Conservation (phyloP, 2,329 filamentous ascomycete genomes). For the Leptodontidium sp. region DNA sequence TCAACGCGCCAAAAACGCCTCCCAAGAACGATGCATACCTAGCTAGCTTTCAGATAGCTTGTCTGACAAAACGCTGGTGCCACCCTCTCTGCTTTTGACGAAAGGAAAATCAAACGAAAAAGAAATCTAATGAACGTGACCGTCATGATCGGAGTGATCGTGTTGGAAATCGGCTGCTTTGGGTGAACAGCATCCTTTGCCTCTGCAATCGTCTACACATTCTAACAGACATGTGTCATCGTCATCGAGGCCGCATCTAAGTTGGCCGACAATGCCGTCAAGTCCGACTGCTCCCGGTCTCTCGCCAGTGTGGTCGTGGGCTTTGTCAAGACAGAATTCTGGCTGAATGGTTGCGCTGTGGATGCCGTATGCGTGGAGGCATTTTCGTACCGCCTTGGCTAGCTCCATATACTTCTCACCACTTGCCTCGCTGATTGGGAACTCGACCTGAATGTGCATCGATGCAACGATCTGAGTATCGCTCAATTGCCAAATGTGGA, state of each 20-base stretch:
- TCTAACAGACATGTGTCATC: constrained; percentile 46
- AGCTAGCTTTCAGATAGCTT: not conserved
- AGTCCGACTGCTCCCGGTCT: constrained; percentile 33
- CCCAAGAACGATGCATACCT: not conserved
- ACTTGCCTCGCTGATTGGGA: constrained; percentile 84
- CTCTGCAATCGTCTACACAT: constrained; percentile 48
- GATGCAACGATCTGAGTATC: constrained; percentile 94
- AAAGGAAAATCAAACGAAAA: constrained; percentile 30
- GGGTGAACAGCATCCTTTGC: constrained; percentile 45
- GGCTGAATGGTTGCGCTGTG: constrained; percentile 98
- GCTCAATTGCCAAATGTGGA: constrained; percentile 97
- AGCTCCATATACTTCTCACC: constrained; percentile 89
- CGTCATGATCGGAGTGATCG: constrained; percentile 43
- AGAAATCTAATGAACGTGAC: constrained; percentile 43
- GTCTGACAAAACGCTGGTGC: not conserved
- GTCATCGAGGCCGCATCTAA: constrained; percentile 40
- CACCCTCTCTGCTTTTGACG: constrained; percentile 6
- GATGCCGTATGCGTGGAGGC: constrained; percentile 94
- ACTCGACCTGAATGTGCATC: constrained; percentile 90
- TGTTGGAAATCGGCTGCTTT: constrained; percentile 37
- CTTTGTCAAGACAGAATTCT: constrained; percentile 73
- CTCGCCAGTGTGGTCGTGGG: constrained; percentile 41
- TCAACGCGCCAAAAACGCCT: constrained; percentile 13
- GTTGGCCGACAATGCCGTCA: constrained; percentile 42
- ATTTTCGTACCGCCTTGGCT: constrained; percentile 81